A percentile compares a stretch with the other conserved stretches of the same genome.
phyloP scores from a whole-genome alignment of 2,329 filamentous ascomycete species.

The Proliferodiscus dingleyae region DNA sequence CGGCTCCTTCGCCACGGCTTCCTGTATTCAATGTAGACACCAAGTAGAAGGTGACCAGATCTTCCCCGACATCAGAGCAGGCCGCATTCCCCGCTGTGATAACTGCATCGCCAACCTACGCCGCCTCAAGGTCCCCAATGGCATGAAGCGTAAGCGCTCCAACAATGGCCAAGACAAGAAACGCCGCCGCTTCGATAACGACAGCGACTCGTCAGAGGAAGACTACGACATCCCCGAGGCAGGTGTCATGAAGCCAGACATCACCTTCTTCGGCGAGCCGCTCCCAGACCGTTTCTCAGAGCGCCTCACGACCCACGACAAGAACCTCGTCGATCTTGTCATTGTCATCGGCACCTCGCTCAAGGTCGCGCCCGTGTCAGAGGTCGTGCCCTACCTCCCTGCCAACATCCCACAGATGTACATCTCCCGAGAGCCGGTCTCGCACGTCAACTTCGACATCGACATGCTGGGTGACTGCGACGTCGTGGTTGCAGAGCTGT shows the following conservation, averaged over 20 bases:
- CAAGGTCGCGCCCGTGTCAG: slow-evolving; percentile 91
- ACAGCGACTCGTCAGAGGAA: slow-evolving; percentile 40
- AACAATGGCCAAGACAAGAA: slow-evolving; percentile 46
- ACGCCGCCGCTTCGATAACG: slow-evolving; percentile 22
- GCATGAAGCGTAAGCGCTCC: slow-evolving; percentile 51
- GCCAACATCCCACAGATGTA: slow-evolving; percentile 83
- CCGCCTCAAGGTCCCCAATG: slow-evolving; percentile 44
- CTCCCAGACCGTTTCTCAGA: slow-evolving; percentile 79
- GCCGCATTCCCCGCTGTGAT: slow-evolving; percentile 72
- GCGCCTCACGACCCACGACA: slow-evolving; percentile 77
- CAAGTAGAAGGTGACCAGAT: slow-evolving; percentile 71
- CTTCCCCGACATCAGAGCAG: slow-evolving; percentile 71
- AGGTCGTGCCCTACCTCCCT: slow-evolving; percentile 78
- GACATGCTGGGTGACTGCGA: slow-evolving; percentile 96
- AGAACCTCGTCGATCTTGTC: slow-evolving; percentile 76
- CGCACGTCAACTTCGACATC: slow-evolving; percentile 92
- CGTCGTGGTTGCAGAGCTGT: slow-evolving; percentile 81
- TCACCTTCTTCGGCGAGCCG: slow-evolving; percentile 94
- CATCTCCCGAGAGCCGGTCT: slow-evolving; percentile 77
- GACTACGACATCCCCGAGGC: slow-evolving; percentile 61
- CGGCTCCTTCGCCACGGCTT: slow-evolving; percentile 89
- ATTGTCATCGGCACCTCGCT: slow-evolving; percentile 95
- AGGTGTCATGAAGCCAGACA: slow-evolving; percentile 93
- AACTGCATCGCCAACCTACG: slow-evolving; percentile 57
- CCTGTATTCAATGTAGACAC: slow-evolving; percentile 76